Base-by-base conservation (phyloP, 2,329 filamentous ascomycete genomes). In the Epichloe coenophiala region DNA sequence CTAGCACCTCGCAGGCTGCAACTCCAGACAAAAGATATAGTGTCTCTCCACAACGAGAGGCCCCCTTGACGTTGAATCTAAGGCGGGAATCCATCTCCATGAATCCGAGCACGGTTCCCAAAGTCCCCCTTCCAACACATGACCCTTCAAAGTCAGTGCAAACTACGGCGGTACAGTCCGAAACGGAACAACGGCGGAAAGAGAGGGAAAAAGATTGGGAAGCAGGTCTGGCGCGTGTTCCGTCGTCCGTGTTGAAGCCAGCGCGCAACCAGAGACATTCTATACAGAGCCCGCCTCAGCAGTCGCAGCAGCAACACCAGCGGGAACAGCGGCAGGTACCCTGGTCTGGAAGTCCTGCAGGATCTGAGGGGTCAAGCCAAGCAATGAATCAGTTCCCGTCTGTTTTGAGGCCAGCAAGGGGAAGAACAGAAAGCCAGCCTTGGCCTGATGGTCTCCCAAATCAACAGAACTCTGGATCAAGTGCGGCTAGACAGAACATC, bases 21-120 rank as follows among this genome's bases (percentile, higher is more conserved):
- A 42, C 39, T 8, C 42, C 47, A n/a, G 49, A 45, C 23, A 59
- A 36, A 40, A 52, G 17, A 49, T 52, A 21, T 41, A 53, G 38
- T n/a, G 43, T 48, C 36, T 59, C 60, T 3, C 50, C 66, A 31
- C 59, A 62, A 13, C 60, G 59, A 4, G 59, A 60, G 2, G 57
- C 49, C 1, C 59, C 59, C 0, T 47, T 64, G 15, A 57, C 60
- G 52, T 53, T 57, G 42, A 59, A 57, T 7, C 12, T 49, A 9
- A 60, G 57, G 17, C 51, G 58, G 8, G 50, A 52, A 5, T 54
- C 57, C 4, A 50, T 56, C 13, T 51, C 57, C 35, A 53, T 63
- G 4, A 51, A 56, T 2, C 55, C 52, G 5, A 46, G 53, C 13
- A 52, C 54, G 15, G 55, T 57, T 12, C 60, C 61, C n/a, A 50